phyloP scores from a whole-genome alignment of 768 basidiomycete species.

The Polyporus arcularius region DNA sequence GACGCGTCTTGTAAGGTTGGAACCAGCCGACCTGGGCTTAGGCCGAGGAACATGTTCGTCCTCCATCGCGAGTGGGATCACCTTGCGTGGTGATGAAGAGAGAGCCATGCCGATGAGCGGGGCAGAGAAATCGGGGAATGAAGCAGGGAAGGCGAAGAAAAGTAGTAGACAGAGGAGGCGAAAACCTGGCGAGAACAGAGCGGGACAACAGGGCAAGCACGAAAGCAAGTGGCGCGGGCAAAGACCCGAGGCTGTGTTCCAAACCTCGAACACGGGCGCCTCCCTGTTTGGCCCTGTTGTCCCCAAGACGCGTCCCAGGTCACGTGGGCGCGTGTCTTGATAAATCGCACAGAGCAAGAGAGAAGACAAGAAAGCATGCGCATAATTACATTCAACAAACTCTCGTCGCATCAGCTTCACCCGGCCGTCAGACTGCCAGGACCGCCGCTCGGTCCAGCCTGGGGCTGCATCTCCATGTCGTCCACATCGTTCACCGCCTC shows the following conservation, averaged over 20 bases:
- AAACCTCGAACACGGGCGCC: conserved; percentile 2
- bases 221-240: not conserved
- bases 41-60: conserved; percentile 54
- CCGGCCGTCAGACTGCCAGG: not conserved
- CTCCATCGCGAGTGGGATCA: conserved; percentile 70
- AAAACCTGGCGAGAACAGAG: not conserved
- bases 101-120: conserved; percentile 52
- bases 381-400: not conserved
- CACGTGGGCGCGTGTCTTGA: conserved; percentile 17
- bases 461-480: conserved; percentile 21
- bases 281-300: conserved; percentile 15
- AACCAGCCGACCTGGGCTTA: conserved; percentile 35
- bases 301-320: conserved; percentile 9
- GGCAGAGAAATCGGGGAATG: not conserved
- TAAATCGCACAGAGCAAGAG: not conserved
- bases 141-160: not conserved
- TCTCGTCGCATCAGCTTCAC: not conserved
- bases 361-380: not conserved
- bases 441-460: conserved; percentile 17
- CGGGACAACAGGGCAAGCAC: too few species aligned
- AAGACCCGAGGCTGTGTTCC: not conserved
- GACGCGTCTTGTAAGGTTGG: conserved; percentile 68
- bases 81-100: conserved; percentile 70
- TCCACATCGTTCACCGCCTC: conserved; percentile 37
- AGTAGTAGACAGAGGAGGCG: not conserved